Base-by-base conservation (phyloP, 1,284 basidiomycete species). In the Rhodotorula mucilaginosa region DNA sequence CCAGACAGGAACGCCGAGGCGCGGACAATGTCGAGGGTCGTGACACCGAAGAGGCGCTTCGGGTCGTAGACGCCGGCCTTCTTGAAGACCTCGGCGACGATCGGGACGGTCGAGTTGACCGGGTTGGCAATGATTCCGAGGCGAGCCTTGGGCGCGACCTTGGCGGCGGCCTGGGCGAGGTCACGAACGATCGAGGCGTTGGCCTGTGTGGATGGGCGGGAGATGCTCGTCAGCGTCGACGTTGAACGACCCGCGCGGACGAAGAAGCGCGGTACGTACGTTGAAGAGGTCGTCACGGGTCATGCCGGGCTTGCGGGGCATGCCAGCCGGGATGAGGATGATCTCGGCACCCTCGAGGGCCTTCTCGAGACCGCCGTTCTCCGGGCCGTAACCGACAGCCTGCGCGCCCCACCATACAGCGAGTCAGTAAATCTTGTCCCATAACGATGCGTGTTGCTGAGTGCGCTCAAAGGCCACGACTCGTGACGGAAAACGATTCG, bases 201-300 rank as follows among this genome's bases (percentile, higher is more conserved):
- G 76, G 92, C 94, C 90, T 91, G 71, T 26, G 39, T 12, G 29
- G 19, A 60, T 49, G 34, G 51, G 58, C 44, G 23, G 29, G 19
- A 19, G 26, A 26, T n/a, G 6, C n/a, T 26, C n/a, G n/a, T 59
- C 49, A 47, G 54, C 21, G 21, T 18, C 51, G 31, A 10, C 26
- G n/a, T 5, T 3, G 10, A n/a, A 39, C 5, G 7, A 18, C 23
- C 13, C 29, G 47, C 29, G 47, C 58, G 58, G 72, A 48, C 39
- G 48, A 23, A 5, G 26, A 52, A 16, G n/a, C n/a, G n/a, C n/a
- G 48, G 31, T 8, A 68, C 90, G 81, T 79, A 93, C 92, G 85
- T 95, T 96, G 89, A 99, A 99, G 74, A 99, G 91, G 82, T 99
- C 96, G 82, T 99, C 96, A 84, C 97, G 93, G 83, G 90, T 93